Evolutionary conservation across 2,329 filamentous ascomycete species (phyloP).

Genomic region (Neonectria punicea): DNA sequence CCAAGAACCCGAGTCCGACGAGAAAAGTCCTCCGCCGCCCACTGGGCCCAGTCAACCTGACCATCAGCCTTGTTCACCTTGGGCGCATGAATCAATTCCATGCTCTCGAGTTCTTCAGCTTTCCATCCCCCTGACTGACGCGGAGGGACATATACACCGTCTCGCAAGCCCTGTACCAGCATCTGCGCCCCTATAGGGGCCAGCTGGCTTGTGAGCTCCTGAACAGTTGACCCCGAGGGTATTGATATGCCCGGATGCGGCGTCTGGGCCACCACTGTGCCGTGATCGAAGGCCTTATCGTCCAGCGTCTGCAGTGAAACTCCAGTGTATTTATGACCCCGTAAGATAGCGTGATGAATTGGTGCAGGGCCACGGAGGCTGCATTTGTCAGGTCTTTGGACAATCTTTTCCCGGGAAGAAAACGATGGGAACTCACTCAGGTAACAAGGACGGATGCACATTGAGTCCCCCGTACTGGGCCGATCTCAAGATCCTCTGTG

Average conservation of each 20-base stretch:
- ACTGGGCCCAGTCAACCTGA: conserved; percentile 68
- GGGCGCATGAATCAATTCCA: conserved; percentile 64
- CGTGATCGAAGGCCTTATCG: conserved; percentile 79
- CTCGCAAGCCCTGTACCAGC: conserved; percentile 72
- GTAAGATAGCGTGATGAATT: conserved; percentile 83
- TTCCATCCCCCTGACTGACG: conserved; percentile 51
- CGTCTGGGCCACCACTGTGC: conserved; percentile 78
- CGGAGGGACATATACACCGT: conserved; percentile 73
- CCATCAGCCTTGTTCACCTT: conserved; percentile 76
- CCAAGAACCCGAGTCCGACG: conserved; percentile 70
- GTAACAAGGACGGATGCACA: conserved; percentile 90
- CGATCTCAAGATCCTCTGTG: conserved; percentile 74
- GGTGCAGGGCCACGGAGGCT: conserved; percentile 88
- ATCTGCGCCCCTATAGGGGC: conserved; percentile 75
- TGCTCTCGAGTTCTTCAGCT: conserved; percentile 30
- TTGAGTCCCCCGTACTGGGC: conserved; percentile 90
- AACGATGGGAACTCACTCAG: conserved; percentile 66
- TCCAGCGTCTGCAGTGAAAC: conserved; percentile 90
- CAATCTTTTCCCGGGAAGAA: neutral
- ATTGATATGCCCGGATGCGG: conserved; percentile 66
- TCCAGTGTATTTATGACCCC: conserved; percentile 70
- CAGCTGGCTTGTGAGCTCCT: conserved; percentile 58
- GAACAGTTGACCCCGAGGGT: conserved; percentile 55
- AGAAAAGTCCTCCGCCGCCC: conserved; percentile 64
- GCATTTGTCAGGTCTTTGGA: conserved; percentile 21